Evolutionary conservation across 768 basidiomycete species (phyloP).

Genomic region (Postia placenta): DNA sequence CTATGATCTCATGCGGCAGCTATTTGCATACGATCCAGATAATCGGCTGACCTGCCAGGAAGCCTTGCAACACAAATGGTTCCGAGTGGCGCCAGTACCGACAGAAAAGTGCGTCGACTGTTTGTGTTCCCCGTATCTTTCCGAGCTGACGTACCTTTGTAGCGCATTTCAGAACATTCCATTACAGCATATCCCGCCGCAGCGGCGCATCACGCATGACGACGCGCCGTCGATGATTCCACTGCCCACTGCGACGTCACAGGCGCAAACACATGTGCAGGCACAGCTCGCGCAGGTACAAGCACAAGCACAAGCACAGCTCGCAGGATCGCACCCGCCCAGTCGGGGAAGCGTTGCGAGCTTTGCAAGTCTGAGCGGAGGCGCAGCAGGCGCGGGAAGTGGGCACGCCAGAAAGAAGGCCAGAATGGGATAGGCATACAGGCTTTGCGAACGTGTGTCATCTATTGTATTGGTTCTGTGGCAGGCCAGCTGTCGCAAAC

Average conservation of each 20-base stretch:
- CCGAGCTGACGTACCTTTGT: background rate
- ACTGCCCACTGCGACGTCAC: conserved; percentile 36
- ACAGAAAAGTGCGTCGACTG: conserved; percentile 79
- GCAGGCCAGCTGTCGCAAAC: no score
- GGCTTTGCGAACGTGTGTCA: no score
- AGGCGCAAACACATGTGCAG: conserved; percentile 38
- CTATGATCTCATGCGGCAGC: conserved; percentile 75
- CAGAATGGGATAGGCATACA: conserved; percentile 44
- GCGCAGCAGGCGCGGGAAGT: conserved; percentile 39
- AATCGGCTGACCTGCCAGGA: conserved; percentile 77
- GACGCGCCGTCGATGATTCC: conserved; percentile 87
- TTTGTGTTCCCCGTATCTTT: background rate
- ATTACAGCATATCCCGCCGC: conserved; percentile 70
- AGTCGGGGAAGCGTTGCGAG: conserved; percentile 36
- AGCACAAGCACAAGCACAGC: conserved; percentile 43
- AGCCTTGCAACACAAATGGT: conserved; percentile 86
- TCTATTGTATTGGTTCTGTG: no score
- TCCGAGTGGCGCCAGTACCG: conserved; percentile 83
- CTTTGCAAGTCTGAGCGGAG: conserved; percentile 55
- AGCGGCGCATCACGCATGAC: conserved; percentile 86
- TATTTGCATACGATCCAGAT: conserved; percentile 91
- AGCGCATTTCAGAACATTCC: conserved; percentile 73
- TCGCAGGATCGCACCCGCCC: conserved; percentile 24
- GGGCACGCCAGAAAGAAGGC: conserved; percentile 53
- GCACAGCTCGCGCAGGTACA: conserved; percentile 36